Evolutionary conservation across 257 asterid genomes (phyloP), one percentile per base, ranked within the genome.

Genomic region (Nicotiana knightiana): DNA sequence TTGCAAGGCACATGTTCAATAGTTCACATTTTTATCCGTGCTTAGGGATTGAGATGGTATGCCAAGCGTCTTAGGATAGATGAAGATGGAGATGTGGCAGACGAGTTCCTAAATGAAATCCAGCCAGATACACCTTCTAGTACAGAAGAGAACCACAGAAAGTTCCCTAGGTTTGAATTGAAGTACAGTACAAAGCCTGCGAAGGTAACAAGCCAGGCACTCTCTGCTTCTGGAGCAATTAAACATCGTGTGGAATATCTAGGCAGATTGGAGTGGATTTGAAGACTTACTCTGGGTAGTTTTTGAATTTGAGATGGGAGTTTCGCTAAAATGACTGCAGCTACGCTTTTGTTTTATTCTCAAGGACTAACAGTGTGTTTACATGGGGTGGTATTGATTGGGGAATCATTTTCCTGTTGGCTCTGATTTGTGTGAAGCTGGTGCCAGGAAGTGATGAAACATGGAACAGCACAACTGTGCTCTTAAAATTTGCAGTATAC

Each of bases 11-110:
- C 62, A 73, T 24, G 39, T 48, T 48, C 26, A 48, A 48, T 7
- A 24, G 15, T 73, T 46, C 21, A 46, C 62, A 48, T 73, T 48
- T 73, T 73, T 82, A 51, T 82, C 30, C 26, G 58, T 84, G 81
- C 77, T 65, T 87, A 94, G 99, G 99, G 99, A 57, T 88, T 96
- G 89, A 88, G 86, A 89, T 96, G 98, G 98, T 96, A 92, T 48
- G 88, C 93, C 3, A 90, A 87, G 85, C 93, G 92, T 77, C 98
- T 93, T 68, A 93, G 89, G 83, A 90, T 93, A 76, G 98, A 96
- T 66, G 98, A 96, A 90, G 99, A 96, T 82, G 98, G 98, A 79
- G 99, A 96, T 88, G 85, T 96, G 86, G 99, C 99, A 0, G 94
- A 94, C 68, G 99, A 96, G 88, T 96, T 96, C 88, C 93, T 96